Percentiles rank a stretch among this genome's conserved stretches.
Evolutionary conservation across 208 protist genomes (phyloP).

Genomic region (Angomonas deanei): DNA sequence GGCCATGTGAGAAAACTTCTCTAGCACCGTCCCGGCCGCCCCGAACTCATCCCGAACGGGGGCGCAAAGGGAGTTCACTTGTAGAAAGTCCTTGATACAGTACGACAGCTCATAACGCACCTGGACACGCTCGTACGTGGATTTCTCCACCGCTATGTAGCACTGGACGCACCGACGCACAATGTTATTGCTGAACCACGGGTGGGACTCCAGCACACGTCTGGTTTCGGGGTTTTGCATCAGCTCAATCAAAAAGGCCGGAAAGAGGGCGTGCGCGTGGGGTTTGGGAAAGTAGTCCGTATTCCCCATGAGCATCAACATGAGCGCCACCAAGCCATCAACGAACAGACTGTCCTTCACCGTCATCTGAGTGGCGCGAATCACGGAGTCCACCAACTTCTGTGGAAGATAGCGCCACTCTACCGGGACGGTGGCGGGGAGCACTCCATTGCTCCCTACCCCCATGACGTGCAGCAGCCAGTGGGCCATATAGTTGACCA

Average conservation of each 20-base stretch:
- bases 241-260: slow-evolving; percentile 53
- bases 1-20: slow-evolving; percentile 89
- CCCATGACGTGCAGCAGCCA: slow-evolving; percentile 81
- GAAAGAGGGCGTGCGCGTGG: slow-evolving; percentile 86
- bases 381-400: slow-evolving; percentile 74
- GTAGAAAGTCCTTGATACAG: slow-evolving; percentile 69
- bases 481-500: slow-evolving; percentile 61
- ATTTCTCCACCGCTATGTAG: slow-evolving; percentile 89
- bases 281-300: slow-evolving; percentile 85
- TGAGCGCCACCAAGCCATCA: slow-evolving; percentile 69
- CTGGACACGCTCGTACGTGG: slow-evolving; percentile 72
- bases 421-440: slow-evolving; percentile 39
- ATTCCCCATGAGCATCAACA: slow-evolving; percentile 90
- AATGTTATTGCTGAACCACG: slow-evolving; percentile 76
- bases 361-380: slow-evolving; percentile 56
- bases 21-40: slow-evolving; percentile 54
- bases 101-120: slow-evolving; percentile 82
- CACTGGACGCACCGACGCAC: slow-evolving; percentile 79
- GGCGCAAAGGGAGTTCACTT: slow-evolving; percentile 55
- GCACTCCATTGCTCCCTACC: slow-evolving; percentile 26
- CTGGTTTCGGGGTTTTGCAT: slow-evolving; percentile 45
- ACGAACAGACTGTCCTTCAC: slow-evolving; percentile 47
- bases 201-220: slow-evolving; percentile 55
- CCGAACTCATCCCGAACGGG: slow-evolving; percentile 76
- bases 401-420: slow-evolving; percentile 82